These are phyloP conservation scores for Medicago ruthenica DNA, from an alignment of 306 rosid genomes.

Conservation along the genomic window DNA sequence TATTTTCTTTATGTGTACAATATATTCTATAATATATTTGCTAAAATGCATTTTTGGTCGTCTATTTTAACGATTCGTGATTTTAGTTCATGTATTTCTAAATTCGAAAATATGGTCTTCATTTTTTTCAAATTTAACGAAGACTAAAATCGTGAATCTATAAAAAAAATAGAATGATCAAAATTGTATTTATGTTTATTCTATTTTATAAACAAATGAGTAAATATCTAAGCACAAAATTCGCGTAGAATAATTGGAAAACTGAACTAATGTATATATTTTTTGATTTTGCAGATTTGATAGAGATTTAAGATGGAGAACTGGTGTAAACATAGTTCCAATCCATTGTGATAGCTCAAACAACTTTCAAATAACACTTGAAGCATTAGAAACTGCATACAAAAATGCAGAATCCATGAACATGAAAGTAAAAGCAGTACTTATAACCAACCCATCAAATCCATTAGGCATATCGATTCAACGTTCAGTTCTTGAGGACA, in stretches of 20 bases:
- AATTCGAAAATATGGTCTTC: no score
- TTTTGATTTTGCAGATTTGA: constrained; percentile 68
- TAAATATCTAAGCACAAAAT: not conserved
- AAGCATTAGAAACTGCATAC: constrained; percentile 77
- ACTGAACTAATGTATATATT: constrained; percentile 1
- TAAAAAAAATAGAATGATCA: no score
- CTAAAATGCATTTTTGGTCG: no score
- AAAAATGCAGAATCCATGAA: constrained; percentile 58
- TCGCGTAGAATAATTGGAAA: not conserved
- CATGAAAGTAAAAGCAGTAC: constrained; percentile 65
- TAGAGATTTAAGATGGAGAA: constrained; percentile 96
- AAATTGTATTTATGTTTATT: no score
- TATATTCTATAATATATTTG: no score
- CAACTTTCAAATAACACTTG: constrained; percentile 74
- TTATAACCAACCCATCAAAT: constrained; percentile 91
- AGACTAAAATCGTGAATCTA: no score
- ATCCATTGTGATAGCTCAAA: constrained; percentile 83
- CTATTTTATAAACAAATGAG: no score
- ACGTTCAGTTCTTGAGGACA: constrained; percentile 58
- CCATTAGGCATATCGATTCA: constrained; percentile 80
- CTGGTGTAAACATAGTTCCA: constrained; percentile 84
- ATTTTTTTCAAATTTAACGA: no score
- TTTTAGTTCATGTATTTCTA: no score
- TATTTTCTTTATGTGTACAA: not conserved
- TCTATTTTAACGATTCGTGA: no score